Percentiles rank a stretch among this genome's conserved stretches.
phyloP scores from a whole-genome alignment of 116 monocot genomes.

The Dioscorea cayenensis region DNA sequence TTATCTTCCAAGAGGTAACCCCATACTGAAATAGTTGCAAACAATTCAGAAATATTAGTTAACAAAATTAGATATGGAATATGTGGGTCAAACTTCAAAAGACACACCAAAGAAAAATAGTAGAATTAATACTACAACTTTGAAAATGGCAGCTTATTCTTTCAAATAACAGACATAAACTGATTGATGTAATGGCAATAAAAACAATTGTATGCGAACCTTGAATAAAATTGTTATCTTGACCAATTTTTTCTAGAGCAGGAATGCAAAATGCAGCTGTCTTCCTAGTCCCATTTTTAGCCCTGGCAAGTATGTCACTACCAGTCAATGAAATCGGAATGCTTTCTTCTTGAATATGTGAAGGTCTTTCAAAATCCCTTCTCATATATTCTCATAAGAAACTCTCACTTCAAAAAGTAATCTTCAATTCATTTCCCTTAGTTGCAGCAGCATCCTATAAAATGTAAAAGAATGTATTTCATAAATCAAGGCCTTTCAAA shows the following conservation, averaged over 20 bases:
- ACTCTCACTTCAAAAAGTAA: no score
- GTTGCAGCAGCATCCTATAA: no score
- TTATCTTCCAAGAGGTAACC: not conserved
- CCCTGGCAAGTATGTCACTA: no score
- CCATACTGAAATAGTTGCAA: not conserved
- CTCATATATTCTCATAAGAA: no score
- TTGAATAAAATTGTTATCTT: conserved; percentile 77
- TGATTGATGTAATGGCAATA: not conserved
- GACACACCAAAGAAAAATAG: not conserved
- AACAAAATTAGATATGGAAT: not conserved
- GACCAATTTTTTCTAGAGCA: conserved; percentile 87
- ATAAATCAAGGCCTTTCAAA: no score
- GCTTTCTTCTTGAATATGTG: no score
- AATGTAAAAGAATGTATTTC: no score
- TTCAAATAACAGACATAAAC: not conserved
- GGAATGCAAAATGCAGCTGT: conserved; percentile 99
- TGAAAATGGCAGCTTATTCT: not conserved
- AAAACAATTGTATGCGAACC: conserved; percentile 20
- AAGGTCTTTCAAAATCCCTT: no score
- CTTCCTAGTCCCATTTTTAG: conserved; percentile 99
- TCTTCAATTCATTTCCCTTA: no score
- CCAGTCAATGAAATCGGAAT: no score
- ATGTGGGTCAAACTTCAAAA: not conserved
- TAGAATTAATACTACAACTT: no score
- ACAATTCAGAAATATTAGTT: not conserved